phyloP scores from a whole-genome alignment of 2,329 filamentous ascomycete species.

The Sarocladiaceae sp. region DNA sequence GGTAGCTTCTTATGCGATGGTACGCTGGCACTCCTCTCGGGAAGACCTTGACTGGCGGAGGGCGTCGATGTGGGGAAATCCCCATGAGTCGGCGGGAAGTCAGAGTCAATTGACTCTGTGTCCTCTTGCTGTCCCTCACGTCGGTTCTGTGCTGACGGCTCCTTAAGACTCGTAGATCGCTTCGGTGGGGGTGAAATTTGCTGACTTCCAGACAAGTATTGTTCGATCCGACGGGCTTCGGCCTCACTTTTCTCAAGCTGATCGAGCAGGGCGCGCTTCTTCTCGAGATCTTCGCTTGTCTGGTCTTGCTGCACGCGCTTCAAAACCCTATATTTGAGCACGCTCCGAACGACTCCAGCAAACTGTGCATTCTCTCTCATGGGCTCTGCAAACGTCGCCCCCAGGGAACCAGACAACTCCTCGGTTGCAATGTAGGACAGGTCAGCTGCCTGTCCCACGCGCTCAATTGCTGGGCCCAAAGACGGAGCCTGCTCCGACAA shows the following conservation, averaged over 20 bases:
- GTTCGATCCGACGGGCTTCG: conserved; percentile 89
- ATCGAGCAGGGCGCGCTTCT: conserved; percentile 78
- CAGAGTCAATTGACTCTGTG: conserved; percentile 88
- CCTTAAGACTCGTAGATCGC: conserved; percentile 60
- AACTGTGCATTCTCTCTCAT: conserved; percentile 98
- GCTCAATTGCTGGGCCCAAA: conserved; percentile 88
- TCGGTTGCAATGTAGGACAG: conserved; percentile 94
- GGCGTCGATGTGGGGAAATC: conserved; percentile 60
- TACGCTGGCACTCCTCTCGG: conserved; percentile 44
- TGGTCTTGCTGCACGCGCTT: conserved; percentile 98
- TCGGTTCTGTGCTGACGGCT: conserved; percentile 42
- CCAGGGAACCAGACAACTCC: conserved; percentile 81
- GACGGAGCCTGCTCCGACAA: conserved; percentile 87
- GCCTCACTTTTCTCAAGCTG: conserved; percentile 90
- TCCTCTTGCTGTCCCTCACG: conserved; percentile 64
- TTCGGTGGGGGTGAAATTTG: conserved; percentile 56
- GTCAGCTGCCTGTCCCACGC: conserved; percentile 90
- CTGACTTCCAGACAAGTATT: conserved; percentile 73
- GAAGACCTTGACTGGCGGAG: conserved; percentile 70
- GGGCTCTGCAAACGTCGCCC: conserved; percentile 91
- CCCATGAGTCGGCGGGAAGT: conserved; percentile 87
- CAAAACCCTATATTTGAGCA: conserved; percentile 83
- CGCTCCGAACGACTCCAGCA: conserved; percentile 84
- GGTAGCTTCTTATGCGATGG: conserved; percentile 69
- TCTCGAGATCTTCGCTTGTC: conserved; percentile 87